Base-by-base conservation (phyloP, 495 filamentous ascomycete genomes). In the Penicillium antarcticum region DNA sequence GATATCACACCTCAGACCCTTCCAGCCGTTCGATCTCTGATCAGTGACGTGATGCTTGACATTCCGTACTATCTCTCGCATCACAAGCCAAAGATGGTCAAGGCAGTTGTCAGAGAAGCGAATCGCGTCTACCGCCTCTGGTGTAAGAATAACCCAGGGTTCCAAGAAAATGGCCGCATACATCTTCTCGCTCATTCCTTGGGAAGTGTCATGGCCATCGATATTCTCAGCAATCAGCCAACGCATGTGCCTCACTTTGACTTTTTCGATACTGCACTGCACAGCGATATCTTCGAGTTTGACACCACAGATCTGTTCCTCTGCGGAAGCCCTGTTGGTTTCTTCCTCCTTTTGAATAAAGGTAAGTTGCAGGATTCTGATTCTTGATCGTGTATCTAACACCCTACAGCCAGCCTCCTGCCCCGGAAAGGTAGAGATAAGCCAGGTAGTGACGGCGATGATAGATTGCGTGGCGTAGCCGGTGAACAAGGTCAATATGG, bases 1-100 rank as follows among this genome's bases (percentile, higher is more conserved):
- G 91, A 97, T 63, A 96, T 98, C 55, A 96, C 94, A 4, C 91
- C 89, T 0, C 78, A 84, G n/a, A 89, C 90, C 0, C 87, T 98
- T 41, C 90, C 92, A 1, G 88, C 88, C 4, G 86, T 98, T 0
- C 84, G 94, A 9, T 88, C 87, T 55, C 78, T 98, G 56, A 91
- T 98, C 53, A 91, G 87, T 46, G 94, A 98, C 64, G 91, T 98
- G 48, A 95, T 98, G 89, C 83, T 96, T 5, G 94, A 98, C 63
- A 90, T 98, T 31, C 94, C 94, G 0, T 96, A 95, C 58, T 98
- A 97, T 68, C 82, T 98, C 54, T 96, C 92, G 1, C 88, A 94
- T 57, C 94, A 96, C 68, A 94, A 97, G 57, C 83, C 86, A 1
- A 95, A 89, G 69, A 97, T 98, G 91, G 85, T 95, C 23, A 78